phyloP scores from a whole-genome alignment of 805 yeast species.

The Myxozyma geophila region DNA sequence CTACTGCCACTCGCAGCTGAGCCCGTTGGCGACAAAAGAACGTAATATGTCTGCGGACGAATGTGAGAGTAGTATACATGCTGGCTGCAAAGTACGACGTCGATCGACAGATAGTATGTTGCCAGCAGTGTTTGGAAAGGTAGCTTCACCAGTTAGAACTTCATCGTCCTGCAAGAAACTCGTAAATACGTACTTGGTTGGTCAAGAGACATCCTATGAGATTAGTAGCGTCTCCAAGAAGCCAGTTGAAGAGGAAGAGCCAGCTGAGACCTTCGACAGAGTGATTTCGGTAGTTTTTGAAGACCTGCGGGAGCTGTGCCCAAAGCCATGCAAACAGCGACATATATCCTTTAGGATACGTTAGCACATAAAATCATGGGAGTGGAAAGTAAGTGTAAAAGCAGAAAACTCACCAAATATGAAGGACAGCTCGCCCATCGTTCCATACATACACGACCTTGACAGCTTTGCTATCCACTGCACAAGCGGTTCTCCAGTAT shows the following conservation, averaged over 20 bases:
- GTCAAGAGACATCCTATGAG: conserved; percentile 75
- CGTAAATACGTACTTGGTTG: conserved; percentile 50
- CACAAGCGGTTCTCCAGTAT: conserved; percentile 28
- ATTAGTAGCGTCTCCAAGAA: conserved; percentile 64
- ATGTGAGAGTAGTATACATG: conserved; percentile 65
- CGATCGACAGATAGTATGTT: conserved; percentile 73
- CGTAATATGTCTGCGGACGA: conserved; percentile 29
- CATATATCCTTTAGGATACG: conserved; percentile 25
- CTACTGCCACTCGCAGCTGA: conserved; percentile 18
- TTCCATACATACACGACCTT: conserved; percentile 42
- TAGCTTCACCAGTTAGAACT: conserved; percentile 42
- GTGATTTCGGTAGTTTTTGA: conserved; percentile 59
- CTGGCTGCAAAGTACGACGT: conserved; percentile 68
- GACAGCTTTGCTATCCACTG: conserved; percentile 39
- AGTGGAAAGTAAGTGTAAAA: no score
- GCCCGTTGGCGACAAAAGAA: conserved; percentile 25
- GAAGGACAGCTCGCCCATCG: conserved; percentile 39
- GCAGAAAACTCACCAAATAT: conserved; percentile 27
- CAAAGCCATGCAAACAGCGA: conserved; percentile 58
- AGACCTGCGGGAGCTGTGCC: conserved; percentile 75
- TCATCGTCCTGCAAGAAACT: neutral
- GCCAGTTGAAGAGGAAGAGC: conserved; percentile 65
- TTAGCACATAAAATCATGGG: no score
- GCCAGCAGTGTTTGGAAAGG: conserved; percentile 81
- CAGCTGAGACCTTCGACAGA: conserved; percentile 72